phyloP scores from a whole-genome alignment of 257 asterid genomes.

The Plectranthus barbatus region DNA sequence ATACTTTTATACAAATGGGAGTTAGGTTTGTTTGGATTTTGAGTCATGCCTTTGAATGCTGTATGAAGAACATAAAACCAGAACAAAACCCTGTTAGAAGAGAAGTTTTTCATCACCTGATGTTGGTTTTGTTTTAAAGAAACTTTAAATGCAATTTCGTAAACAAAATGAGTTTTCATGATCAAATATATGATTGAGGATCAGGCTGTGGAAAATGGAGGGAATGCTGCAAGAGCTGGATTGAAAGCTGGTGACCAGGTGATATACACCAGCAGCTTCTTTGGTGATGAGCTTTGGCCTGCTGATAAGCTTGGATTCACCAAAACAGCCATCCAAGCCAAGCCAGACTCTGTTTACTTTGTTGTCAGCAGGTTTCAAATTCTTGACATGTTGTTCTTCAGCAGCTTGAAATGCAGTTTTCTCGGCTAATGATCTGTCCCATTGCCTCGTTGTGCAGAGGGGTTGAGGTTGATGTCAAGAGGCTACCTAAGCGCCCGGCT shows the following conservation, averaged over 20 bases:
- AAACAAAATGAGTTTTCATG: too few relatives aligned
- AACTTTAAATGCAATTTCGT: too few relatives aligned
- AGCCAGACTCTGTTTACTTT: conserved; percentile 87
- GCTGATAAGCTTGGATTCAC: conserved; percentile 95
- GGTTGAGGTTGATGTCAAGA: conserved; percentile 75
- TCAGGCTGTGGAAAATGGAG: conserved; percentile 80
- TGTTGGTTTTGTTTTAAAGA: too few relatives aligned
- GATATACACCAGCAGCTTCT: conserved; percentile 90
- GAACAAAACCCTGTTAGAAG: too few relatives aligned
- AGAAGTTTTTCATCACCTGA: too few relatives aligned
- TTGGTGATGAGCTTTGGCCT: conserved; percentile 96
- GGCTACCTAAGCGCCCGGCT: conserved; percentile 86
- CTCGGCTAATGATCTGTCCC: background rate
- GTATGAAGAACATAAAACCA: too few relatives aligned
- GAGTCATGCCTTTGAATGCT: too few relatives aligned
- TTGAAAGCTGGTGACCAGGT: conserved; percentile 91
- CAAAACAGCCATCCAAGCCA: conserved; percentile 87
- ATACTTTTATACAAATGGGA: too few relatives aligned
- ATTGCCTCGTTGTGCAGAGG: conserved; percentile 56
- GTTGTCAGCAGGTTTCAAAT: conserved; percentile 68
- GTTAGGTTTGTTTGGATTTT: too few relatives aligned
- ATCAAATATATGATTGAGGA: too few relatives aligned
- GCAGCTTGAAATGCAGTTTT: background rate
- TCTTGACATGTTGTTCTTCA: background rate
- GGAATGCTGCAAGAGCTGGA: conserved; percentile 97